These are phyloP conservation scores for Hypholoma sublateritium DNA, from an alignment of 768 basidiomycete genomes.

Conservation along the genomic window DNA sequence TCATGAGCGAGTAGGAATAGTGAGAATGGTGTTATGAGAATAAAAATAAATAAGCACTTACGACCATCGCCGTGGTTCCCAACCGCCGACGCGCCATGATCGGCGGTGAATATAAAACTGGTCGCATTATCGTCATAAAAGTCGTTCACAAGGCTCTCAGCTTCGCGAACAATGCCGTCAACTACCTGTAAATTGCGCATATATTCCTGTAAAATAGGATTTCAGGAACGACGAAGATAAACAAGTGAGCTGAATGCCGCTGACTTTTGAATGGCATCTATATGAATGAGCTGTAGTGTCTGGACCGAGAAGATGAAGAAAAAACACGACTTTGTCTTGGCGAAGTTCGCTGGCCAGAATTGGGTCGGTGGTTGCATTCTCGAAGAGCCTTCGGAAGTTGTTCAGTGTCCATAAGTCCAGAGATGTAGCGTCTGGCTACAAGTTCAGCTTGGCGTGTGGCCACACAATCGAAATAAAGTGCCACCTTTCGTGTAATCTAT, in stretches of 20 bases:
- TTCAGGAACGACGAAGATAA: neutral
- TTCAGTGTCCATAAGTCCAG: conserved; percentile 81
- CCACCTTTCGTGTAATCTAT: conserved; percentile 80
- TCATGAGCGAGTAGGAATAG: neutral
- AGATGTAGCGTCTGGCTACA: conserved; percentile 63
- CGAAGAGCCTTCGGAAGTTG: conserved; percentile 58
- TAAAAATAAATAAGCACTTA: conserved; percentile 27
- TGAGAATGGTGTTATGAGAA: neutral
- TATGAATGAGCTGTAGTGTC: conserved; percentile 89
- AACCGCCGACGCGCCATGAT: conserved; percentile 87
- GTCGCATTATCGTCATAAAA: conserved; percentile 74
- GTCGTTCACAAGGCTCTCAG: conserved; percentile 57
- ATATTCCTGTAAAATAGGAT: conserved; percentile 58
- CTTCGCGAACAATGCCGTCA: conserved; percentile 66
- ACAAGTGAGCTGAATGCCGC: neutral
- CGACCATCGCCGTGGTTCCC: conserved; percentile 90
- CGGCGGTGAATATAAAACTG: conserved; percentile 79
- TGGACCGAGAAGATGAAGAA: conserved; percentile 79
- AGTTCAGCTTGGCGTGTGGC: neutral
- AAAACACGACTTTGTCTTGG: conserved; percentile 67
- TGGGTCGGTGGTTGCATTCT: conserved; percentile 58
- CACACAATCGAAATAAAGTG: neutral
- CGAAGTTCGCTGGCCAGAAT: conserved; percentile 50
- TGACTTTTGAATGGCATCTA: conserved; percentile 73
- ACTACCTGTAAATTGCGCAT: conserved; percentile 83